Percentiles rank a stretch among this genome's conserved stretches.
These are phyloP conservation scores for Phytopythium chamaehyphon DNA, from an alignment of 352 stramenopile species.

Conservation along the genomic window DNA sequence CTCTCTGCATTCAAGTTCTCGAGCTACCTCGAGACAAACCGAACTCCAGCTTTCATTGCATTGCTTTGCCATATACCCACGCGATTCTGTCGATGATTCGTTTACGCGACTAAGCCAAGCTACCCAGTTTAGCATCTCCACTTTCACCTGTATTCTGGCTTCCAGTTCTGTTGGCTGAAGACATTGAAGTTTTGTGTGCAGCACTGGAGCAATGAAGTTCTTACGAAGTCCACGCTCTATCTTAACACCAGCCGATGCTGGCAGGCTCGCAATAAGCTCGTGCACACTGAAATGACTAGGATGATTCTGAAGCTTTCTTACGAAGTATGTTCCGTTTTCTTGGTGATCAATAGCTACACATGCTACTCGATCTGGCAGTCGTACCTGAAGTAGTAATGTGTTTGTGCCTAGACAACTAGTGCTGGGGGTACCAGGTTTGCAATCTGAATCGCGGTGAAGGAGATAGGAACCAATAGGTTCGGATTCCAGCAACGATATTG, in stretches of 20 bases:
- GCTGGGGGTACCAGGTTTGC: not conserved
- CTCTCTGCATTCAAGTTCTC: constrained; percentile 29
- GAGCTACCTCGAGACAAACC: constrained; percentile 33
- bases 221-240: constrained; percentile 32
- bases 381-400: constrained; percentile 37
- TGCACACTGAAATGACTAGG: constrained; percentile 39
- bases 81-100: no score
- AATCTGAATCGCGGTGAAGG: constrained; percentile 19
- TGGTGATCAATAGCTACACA: constrained; percentile 33
- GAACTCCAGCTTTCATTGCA: constrained; percentile 39
- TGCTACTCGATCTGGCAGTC: constrained; percentile 35
- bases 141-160: constrained; percentile 7
- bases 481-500: constrained; percentile 18
- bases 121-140: constrained; percentile 4
- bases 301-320: constrained; percentile 28
- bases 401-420: no score
- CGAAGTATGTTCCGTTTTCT: constrained; percentile 23
- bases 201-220: constrained; percentile 6
- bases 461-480: constrained; percentile 41
- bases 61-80: no score
- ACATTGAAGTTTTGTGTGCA: constrained; percentile 17
- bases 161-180: not conserved
- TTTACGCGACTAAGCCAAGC: not conserved
- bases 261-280: constrained; percentile 29
- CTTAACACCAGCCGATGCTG: constrained; percentile 29